Base-by-base conservation (phyloP, 2,329 filamentous ascomycete species). In the Verticillium dahliae region DNA sequence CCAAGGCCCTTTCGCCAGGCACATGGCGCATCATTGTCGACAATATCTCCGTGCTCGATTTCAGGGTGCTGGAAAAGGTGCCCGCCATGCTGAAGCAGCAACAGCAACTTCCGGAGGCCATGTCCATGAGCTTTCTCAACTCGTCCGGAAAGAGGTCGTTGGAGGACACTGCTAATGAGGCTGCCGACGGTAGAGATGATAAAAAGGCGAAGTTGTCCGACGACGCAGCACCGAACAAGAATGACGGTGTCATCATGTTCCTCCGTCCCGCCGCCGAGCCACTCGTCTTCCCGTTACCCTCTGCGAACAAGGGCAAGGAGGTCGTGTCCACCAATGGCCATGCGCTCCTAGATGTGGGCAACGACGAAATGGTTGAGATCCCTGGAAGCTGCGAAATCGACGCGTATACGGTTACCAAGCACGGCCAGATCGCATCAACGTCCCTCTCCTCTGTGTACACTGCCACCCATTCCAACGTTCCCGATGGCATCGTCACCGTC, bases 221-320 rank as follows among this genome's bases (percentile, higher is more conserved):
- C 31, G 65, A 73, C 31, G 68, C 61, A 57, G 63, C 58, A 74
- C 63, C 58, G 63, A 56, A 58, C 39, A 69, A 72, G n/a, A 74
- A 81, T 45, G 80, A 83, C 58, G 77, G 80, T n/a, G 79, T 82
- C 63, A 81, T 85, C 66, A 80, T 85, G 76, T 82, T 85, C 63
- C 70, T 85, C 27, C 77, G 79, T 13, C 78, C 81, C 6, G 75
- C 76, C 35, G 75, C 78, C 11, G 78, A 84, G 55, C 78, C 79
- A 7, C 75, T 84, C 1, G 77, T 84, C 27, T 81, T 85, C 62
- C 80, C 81, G 4, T 73, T 82, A 5, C 80, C 82, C 2, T 79
- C 78, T 15, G 75, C 75, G 3, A 73, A 75, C 55, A 79, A 78
- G 63, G 74, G 75, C 57, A 81, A 80, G 64, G 58, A 83, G 64